phyloP scores from a whole-genome alignment of 2,329 filamentous ascomycete species.

The Apiospora pterosperma region DNA sequence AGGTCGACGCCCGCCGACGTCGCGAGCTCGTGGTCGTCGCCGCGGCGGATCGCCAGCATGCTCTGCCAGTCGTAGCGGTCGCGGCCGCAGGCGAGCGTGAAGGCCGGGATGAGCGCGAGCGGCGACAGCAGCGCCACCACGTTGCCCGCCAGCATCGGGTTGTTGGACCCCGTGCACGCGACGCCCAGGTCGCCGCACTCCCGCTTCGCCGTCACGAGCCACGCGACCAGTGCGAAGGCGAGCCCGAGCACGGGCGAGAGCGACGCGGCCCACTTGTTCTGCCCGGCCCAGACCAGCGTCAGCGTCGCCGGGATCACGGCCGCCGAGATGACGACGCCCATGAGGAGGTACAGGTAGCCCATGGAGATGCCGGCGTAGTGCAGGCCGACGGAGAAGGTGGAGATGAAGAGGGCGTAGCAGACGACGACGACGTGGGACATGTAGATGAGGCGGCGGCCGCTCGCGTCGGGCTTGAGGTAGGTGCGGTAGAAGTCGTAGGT shows the following conservation, averaged over 20 bases:
- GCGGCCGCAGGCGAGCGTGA: constrained; percentile 67
- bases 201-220: constrained; percentile 73
- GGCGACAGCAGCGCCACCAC: constrained; percentile 79
- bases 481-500: constrained; percentile 88
- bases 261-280: constrained; percentile 72
- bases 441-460: constrained; percentile 73
- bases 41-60: constrained; percentile 76
- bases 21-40: constrained; percentile 73
- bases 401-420: constrained; percentile 71
- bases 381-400: constrained; percentile 72
- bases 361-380: constrained; percentile 75
- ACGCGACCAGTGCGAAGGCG: constrained; percentile 65
- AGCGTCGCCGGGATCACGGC: constrained; percentile 81
- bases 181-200: constrained; percentile 49
- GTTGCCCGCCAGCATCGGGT: constrained; percentile 85
- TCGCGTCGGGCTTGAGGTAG: constrained; percentile 76
- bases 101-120: constrained; percentile 67
- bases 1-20: constrained; percentile 58
- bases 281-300: constrained; percentile 75
- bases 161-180: constrained; percentile 63
- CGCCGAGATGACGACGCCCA: constrained; percentile 86
- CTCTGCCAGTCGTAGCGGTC: constrained; percentile 84
- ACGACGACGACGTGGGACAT: constrained; percentile 73
- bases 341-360: constrained; percentile 85
- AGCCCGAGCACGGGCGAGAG: constrained; percentile 69